phyloP scores from a whole-genome alignment of 1,284 basidiomycete genomes.

The Leccinum proximum region DNA sequence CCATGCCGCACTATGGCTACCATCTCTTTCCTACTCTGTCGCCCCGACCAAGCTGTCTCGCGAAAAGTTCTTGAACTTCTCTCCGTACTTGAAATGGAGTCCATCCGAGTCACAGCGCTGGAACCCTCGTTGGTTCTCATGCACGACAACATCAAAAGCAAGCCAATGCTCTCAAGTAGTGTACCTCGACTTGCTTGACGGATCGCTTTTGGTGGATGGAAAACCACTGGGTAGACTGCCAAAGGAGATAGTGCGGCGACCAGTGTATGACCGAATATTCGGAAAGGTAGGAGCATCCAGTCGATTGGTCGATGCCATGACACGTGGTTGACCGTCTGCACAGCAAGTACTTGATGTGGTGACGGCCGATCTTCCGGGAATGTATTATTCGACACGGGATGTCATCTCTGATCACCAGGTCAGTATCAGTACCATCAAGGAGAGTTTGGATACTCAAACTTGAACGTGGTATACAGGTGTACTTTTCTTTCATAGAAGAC shows the following conservation, averaged over 20 bases:
- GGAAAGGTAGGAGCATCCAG: slow-evolving; percentile 19
- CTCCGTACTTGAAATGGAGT: slow-evolving; percentile 27
- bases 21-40: too few species aligned
- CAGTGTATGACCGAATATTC: slow-evolving; percentile 34
- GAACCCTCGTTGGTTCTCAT: slow-evolving; percentile 37
- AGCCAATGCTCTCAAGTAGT: slow-evolving; percentile 24
- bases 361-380: slow-evolving; percentile 31
- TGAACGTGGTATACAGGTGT: neutral
- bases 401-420: slow-evolving; percentile 25
- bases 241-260: slow-evolving; percentile 28
- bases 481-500: slow-evolving; percentile 1
- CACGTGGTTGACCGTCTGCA: neutral
- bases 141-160: slow-evolving; percentile 14
- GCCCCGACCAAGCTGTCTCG: too few species aligned
- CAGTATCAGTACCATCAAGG: neutral
- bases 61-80: too few species aligned
- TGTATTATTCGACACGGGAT: slow-evolving; percentile 34
- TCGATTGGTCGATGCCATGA: neutral
- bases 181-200: slow-evolving; percentile 39
- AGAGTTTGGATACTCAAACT: neutral
- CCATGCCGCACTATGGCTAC: too few species aligned
- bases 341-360: slow-evolving; percentile 37
- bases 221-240: slow-evolving; percentile 39
- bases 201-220: slow-evolving; percentile 40
- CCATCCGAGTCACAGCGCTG: slow-evolving; percentile 12